Base-by-base conservation (phyloP, 2,329 filamentous ascomycete genomes). In the Emergomyces orientalis region DNA sequence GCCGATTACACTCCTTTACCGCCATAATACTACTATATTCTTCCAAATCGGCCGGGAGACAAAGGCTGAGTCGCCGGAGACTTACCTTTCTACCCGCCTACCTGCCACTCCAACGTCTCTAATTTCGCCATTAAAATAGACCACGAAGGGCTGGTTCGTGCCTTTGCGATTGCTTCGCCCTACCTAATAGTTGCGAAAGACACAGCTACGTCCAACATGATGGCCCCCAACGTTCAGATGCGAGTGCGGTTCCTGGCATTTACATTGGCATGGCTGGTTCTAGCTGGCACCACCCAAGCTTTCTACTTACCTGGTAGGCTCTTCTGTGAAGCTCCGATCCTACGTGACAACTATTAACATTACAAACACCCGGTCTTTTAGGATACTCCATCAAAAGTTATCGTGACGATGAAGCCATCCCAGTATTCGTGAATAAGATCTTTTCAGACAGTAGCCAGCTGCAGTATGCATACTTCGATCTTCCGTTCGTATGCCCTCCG, bases 391-490 rank as follows among this genome's bases (percentile, higher is more conserved):
- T 92, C 71, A 88, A 87, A 72, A 90, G 85, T 71, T 95, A 95
- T 73, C 82, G 82, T 67, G 84, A 91, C 66, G 84, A 85, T 73
- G 88, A 95, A 69, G 80, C 85, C 13, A 88, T 96, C 47, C 90
- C 91, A 0, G 81, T 96, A n/a, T 86, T 93, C 62, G 89, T 94
- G 67, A 96, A 96, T 79, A 96, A 96, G 75, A 87, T 92, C 69
- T 95, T 92, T 76, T 95, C 90, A 62, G 91, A 95, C 76, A 87
- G 89, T 70, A 94, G 89, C 8, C 88, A 94, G 73, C 80, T 96
- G n/a, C 90, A 95, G 74, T 95, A 91, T 83, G 90, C 90, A 68
- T 96, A 93, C 78, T 89, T 88, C 73, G 89, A 94, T 69, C 85
- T 95, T 1, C 90, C 91, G 8, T 96, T 95, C 73, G 88, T 93